Percentiles rank a stretch among this genome's conserved stretches.
Evolutionary conservation across 352 stramenopile genomes (phyloP).

Genomic region (Plasmopara muralis): DNA sequence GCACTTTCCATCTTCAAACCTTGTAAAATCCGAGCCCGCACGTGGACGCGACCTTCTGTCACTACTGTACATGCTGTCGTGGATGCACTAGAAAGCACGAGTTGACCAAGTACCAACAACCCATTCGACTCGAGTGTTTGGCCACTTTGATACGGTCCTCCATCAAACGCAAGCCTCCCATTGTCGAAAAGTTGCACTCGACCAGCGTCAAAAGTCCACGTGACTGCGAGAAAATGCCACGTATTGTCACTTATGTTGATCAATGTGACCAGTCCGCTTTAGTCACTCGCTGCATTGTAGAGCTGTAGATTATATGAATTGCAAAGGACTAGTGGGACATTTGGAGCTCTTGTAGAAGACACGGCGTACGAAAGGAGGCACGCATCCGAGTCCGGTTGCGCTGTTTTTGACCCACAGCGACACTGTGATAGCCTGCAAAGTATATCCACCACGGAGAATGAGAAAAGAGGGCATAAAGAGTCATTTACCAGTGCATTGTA

Average conservation of each 20-base stretch:
- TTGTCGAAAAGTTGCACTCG: constrained; percentile 57
- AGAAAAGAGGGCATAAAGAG: no score
- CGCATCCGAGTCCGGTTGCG: constrained; percentile 14
- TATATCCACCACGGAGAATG: not conserved
- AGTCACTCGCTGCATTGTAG: constrained; percentile 27
- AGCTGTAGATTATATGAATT: constrained; percentile 57
- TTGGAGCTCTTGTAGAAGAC: constrained; percentile 2
- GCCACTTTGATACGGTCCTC: constrained; percentile 46
- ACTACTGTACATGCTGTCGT: constrained; percentile 7
- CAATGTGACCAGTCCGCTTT: constrained; percentile 38
- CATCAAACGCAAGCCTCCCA: constrained; percentile 59
- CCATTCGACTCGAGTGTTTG: constrained; percentile 24
- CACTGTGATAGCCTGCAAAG: constrained; percentile 39
- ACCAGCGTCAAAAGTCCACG: constrained; percentile 50
- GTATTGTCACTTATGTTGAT: constrained; percentile 56
- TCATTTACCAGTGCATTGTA: constrained; percentile 11
- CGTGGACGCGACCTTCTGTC: constrained; percentile 3
- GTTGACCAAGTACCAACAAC: constrained; percentile 38
- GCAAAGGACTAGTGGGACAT: constrained; percentile 43
- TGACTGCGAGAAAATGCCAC: constrained; percentile 63
- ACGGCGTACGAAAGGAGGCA: constrained; percentile 49
- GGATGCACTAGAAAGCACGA: constrained; percentile 22
- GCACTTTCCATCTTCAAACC: constrained; percentile 21
- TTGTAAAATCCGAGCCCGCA: not conserved
- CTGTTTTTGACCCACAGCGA: constrained; percentile 63